Evolutionary conservation across 2,329 filamentous ascomycete species (phyloP), one percentile per base, ranked within the genome.

Genomic region (Pseudocercospora musae): DNA sequence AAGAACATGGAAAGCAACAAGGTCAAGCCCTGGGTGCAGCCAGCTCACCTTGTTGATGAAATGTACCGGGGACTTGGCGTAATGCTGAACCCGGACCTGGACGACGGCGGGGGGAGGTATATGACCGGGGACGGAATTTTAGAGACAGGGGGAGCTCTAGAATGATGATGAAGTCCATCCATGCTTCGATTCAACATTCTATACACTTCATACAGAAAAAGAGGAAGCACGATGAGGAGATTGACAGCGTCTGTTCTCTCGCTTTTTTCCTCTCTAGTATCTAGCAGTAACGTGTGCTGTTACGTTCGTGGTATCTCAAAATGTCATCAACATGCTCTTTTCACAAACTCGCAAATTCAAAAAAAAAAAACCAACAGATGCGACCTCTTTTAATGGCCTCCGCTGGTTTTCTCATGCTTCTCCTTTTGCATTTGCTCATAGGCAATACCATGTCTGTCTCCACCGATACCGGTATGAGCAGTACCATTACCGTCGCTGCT

Each of bases 391-490:
- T 55, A 68, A 21, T 68, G 67, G 33, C 67, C 67, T 23, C 65
- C 65, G 18, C 18, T 50, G 29, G 57, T 53, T 10, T 44, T 25
- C 44, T 68, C 67, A n/a, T 58, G 57, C 56, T 60, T 63, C 11
- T 40, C 55, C 62, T 69, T 68, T 68, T 76, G 73, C 46, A 64
- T 69, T 71, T 82, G 78, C 70, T 84, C 81, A 9, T 78, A 79
- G 18, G 80, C 80, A 33, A 84, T 66, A 15, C 75, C 83, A 62
- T 85, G 83, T 42, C 83, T 76, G 65, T 85, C 82, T 23, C 83
- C 83, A 23, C 72, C 78, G 49, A 84, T 78, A 21, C 77, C 80
- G 5, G 78, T 81, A 71, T 82, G 81, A 27, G 76, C 75, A 59
- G 78, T 65, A 11, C 78, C 77, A 31, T 65, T 68, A 55, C 74